These are phyloP conservation scores for Geranium rotundifolium DNA, from an alignment of 345 rosid species.

Conservation along the genomic window DNA sequence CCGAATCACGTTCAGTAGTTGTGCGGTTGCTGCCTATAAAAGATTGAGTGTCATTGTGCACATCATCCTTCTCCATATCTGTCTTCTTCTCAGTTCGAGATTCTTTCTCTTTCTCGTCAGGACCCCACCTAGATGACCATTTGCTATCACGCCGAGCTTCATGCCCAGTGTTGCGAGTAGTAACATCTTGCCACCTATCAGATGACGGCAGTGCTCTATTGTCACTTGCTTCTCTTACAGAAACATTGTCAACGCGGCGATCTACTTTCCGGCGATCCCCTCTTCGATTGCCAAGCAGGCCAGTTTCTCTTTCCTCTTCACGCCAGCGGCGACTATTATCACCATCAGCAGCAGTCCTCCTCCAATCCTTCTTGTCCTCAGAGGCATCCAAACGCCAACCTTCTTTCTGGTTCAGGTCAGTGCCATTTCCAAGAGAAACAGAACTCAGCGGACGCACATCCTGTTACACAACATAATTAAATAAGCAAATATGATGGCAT, in stretches of 20 bases:
- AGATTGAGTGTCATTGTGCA: constrained; percentile 42
- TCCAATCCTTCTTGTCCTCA: constrained; percentile 58
- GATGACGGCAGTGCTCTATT: constrained; percentile 39
- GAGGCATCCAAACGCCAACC: constrained; percentile 58
- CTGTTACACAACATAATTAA: constrained; percentile 17
- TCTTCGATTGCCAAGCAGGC: constrained; percentile 50
- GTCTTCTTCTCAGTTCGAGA: constrained; percentile 51
- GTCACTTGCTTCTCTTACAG: constrained; percentile 38
- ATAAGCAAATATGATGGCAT: not conserved
- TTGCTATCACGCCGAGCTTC: constrained; percentile 80
- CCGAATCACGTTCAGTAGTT: constrained; percentile 59
- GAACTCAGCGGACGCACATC: constrained; percentile 36
- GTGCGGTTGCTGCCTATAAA: constrained; percentile 28
- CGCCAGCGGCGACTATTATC: constrained; percentile 65
- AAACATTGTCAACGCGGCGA: constrained; percentile 33
- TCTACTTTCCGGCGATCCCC: constrained; percentile 46
- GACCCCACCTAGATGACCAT: constrained; percentile 99
- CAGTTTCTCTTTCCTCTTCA: constrained; percentile 75
- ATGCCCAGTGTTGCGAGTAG: constrained; percentile 45
- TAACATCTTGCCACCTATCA: constrained; percentile 63
- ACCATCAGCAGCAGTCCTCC: constrained; percentile 36
- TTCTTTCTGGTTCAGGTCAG: constrained; percentile 46
- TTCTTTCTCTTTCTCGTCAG: constrained; percentile 85
- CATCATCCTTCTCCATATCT: constrained; percentile 53
- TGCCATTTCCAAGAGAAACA: constrained; percentile 24